phyloP scores from a whole-genome alignment of 805 yeast genomes.

The Tetrapisispora phaffii region DNA sequence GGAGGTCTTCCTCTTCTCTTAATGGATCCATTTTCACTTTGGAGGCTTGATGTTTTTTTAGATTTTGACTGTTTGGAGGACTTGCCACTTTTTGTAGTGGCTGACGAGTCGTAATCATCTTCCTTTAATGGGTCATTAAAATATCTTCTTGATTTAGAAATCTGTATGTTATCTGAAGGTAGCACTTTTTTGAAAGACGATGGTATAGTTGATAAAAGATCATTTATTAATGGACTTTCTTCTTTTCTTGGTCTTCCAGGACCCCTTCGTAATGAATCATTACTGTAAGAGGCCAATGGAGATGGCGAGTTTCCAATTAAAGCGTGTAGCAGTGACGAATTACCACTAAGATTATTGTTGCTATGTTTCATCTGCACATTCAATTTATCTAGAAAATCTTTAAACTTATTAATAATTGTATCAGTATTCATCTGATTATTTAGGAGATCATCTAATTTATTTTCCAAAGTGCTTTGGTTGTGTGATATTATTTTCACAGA shows the following conservation, averaged over 20 bases:
- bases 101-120: not conserved
- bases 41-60: not conserved
- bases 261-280: constrained; percentile 16
- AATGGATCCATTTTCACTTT: constrained; percentile 6
- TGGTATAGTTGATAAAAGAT: constrained; percentile 4
- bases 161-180: constrained; percentile 22
- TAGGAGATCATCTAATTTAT: constrained; percentile 27
- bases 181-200: constrained; percentile 13
- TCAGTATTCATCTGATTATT: constrained; percentile 31
- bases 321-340: not conserved
- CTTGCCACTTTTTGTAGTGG: not conserved
- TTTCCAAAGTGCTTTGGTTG: constrained; percentile 29
- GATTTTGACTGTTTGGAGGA: not conserved
- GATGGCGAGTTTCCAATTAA: not conserved
- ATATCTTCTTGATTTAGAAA: constrained; percentile 26
- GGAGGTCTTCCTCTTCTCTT: constrained; percentile 30
- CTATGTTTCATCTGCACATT: not conserved
- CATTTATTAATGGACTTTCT: constrained; percentile 4
- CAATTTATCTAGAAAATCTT: not conserved
- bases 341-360: not conserved
- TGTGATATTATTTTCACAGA: constrained; percentile 24
- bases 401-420: constrained; percentile 23
- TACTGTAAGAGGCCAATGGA: not conserved
- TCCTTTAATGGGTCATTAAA: constrained; percentile 21
- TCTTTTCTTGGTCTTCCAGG: constrained; percentile 30